phyloP scores from a whole-genome alignment of 257 asterid genomes.

The Solanum corneliomulleri region DNA sequence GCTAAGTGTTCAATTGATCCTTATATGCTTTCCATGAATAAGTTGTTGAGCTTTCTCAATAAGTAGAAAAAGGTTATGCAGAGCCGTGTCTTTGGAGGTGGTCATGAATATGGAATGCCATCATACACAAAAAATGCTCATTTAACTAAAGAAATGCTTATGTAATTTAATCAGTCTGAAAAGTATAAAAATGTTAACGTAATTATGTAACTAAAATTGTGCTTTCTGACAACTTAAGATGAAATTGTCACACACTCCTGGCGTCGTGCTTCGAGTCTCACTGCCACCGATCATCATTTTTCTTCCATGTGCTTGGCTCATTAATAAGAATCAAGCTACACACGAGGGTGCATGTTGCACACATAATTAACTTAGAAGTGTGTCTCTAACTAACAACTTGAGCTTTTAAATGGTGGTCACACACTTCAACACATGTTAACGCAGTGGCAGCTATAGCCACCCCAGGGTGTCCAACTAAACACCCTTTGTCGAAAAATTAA shows the following conservation, averaged over 20 bases:
- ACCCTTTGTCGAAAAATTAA: neutral
- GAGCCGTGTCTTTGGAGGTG: neutral
- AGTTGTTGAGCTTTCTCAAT: neutral
- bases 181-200: neutral
- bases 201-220: neutral
- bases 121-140: neutral
- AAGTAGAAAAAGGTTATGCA: neutral
- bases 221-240: neutral
- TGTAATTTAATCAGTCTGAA: neutral
- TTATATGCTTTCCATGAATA: neutral
- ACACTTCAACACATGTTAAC: neutral
- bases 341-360: neutral
- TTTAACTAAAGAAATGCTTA: neutral
- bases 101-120: neutral
- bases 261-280: neutral
- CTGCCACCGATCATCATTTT: neutral
- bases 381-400: neutral
- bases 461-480: neutral
- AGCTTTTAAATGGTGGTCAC: neutral
- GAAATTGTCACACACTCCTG: neutral
- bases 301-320: neutral
- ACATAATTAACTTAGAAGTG: neutral
- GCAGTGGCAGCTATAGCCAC: neutral
- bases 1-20: neutral
- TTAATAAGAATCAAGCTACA: neutral